Percentiles rank a stretch among this genome's conserved stretches.
Evolutionary conservation across 1,284 basidiomycete genomes (phyloP).

Genomic region (Marasmius oreades): DNA sequence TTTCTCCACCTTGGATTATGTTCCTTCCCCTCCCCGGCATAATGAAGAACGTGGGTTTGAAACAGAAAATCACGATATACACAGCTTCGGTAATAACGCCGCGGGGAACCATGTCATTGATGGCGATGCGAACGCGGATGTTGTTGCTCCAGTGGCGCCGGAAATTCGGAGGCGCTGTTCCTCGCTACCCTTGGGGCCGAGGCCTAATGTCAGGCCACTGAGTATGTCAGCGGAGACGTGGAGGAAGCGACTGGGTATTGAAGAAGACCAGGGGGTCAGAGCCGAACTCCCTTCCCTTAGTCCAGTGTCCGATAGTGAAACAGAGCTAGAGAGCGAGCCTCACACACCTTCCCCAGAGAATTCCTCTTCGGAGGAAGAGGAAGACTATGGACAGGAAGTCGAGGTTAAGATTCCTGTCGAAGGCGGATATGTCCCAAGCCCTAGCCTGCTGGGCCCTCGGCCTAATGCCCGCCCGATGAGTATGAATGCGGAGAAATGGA

Average conservation of each 20-base stretch:
- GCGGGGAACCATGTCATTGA: no score
- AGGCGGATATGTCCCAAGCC: background rate
- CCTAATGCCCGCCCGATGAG: conserved; percentile 4
- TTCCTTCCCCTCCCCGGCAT: conserved; percentile 8
- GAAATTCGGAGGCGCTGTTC: background rate
- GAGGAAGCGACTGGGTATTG: background rate
- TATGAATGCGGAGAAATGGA: background rate
- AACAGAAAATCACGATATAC: background rate
- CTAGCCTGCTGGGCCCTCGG: background rate
- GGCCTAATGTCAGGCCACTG: background rate
- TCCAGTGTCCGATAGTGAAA: background rate
- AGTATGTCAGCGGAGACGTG: conserved; percentile 1
- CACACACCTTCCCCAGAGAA: background rate
- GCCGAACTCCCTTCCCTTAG: background rate
- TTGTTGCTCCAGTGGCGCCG: background rate
- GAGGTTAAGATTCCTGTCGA: background rate
- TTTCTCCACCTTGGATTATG: no score
- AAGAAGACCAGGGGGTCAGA: background rate
- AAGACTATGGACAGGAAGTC: background rate
- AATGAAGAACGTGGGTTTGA: background rate
- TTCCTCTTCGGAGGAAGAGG: background rate
- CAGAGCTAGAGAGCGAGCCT: background rate
- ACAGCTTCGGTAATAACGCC: no score
- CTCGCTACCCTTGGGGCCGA: background rate
- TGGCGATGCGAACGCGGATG: background rate